Base-by-base conservation (phyloP, 164 flowering plant genomes). In the Brasenia schreberi region DNA sequence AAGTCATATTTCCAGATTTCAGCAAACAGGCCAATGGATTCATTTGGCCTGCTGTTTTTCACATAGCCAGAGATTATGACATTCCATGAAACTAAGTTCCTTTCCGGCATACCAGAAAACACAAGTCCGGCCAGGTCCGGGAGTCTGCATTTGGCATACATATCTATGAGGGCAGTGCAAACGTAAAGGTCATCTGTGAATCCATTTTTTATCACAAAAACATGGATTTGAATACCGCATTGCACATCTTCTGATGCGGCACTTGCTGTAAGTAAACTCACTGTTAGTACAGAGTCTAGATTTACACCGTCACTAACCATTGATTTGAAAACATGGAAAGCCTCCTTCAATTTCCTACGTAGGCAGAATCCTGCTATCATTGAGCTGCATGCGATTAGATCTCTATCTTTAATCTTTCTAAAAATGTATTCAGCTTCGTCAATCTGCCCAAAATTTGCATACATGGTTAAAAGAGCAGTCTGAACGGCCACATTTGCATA, bases 21-120 rank as follows among this genome's bases (percentile, higher is more conserved):
- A 65, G 78, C 65, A 69, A 85, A 81, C 44, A 80, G 76, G 64
- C 42, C 63, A 18, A 85, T 73, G 53, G 87, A 74, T 42, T 64
- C 19, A 18, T 78, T 86, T 4, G 83, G 82, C 10, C 71, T 72
- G 17, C 74, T 77, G 65, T 81, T 85, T 18, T 68, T 62, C 61
- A 59, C 64, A 67, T 76, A 82, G 70, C 87, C 76, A 18, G 81
- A 77, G 17, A 81, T 79, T 61, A 83, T 74, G 14, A 82, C 81
- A 76, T 85, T 85, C 90, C 90, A 83, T 7, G 81, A 77, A 42
- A 82, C 85, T 65, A 85, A 69, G 63, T 79, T 82, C 68, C 72
- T 82, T 33, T 58, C 61, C 0, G 72, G 67, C 84, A 83, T 83
- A 33, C 23, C 63, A 6, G 79, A 70, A 68, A 85, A 82, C 23